Percentiles rank a stretch among this genome's conserved stretches.
These are phyloP conservation scores for Boechera retrofracta DNA, from an alignment of 345 rosid genomes.

Conservation along the genomic window DNA sequence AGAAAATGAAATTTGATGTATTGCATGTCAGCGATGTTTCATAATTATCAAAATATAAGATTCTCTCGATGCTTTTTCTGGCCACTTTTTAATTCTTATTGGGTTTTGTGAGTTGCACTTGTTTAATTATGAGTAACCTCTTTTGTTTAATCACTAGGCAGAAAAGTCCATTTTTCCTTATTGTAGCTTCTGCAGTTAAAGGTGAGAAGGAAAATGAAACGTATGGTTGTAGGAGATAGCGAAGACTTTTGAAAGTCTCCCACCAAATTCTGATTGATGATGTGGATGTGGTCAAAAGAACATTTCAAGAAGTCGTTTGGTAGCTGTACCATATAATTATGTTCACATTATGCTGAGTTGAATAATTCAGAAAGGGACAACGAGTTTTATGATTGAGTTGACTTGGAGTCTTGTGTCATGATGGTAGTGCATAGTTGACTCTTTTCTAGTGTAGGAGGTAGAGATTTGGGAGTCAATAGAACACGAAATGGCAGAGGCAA, in stretches of 20 bases:
- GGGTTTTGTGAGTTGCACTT: background rate
- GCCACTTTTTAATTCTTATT: background rate
- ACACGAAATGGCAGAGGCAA: conserved; percentile 46
- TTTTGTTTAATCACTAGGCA: background rate
- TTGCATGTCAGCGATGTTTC: conserved; percentile 1
- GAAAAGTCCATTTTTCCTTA: conserved; percentile 9
- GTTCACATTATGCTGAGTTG: conserved; percentile 31
- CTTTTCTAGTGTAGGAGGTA: conserved; percentile 9
- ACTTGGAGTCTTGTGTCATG: conserved; percentile 25
- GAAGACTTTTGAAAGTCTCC: conserved; percentile 37
- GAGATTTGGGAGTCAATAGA: conserved; percentile 8
- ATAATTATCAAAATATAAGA: background rate
- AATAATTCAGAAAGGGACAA: conserved; percentile 29
- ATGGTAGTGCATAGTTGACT: conserved; percentile 16
- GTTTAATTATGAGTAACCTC: background rate
- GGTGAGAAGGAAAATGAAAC: conserved; percentile 17
- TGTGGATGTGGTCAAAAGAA: conserved; percentile 37
- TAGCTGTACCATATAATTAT: conserved; percentile 20
- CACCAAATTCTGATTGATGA: conserved; percentile 25
- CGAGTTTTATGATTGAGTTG: background rate
- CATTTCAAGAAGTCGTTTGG: conserved; percentile 15
- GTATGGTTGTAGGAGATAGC: conserved; percentile 32
- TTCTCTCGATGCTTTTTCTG: conserved; percentile 6
- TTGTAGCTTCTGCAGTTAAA: conserved; percentile 19
- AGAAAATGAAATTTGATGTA: background rate